A percentile compares a stretch with the other conserved stretches of the same genome.
These are phyloP conservation scores for Begonia masoniana DNA, from an alignment of 306 rosid genomes.

Conservation along the genomic window DNA sequence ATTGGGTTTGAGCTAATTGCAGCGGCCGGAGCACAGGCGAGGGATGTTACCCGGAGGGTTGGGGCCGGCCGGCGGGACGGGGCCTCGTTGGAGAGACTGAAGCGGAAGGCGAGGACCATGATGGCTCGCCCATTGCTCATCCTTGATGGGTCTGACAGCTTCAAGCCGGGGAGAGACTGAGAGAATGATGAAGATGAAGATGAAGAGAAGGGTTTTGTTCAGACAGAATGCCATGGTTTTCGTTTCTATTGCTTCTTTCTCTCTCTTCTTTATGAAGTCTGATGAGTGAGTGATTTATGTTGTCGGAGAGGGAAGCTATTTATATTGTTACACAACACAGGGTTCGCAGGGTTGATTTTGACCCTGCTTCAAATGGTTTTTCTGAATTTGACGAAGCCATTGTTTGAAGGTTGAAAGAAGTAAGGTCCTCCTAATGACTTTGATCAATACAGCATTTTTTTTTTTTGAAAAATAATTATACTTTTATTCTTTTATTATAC, in stretches of 20 bases:
- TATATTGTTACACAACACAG: not conserved
- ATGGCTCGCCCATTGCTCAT: conserved; percentile 20
- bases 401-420: conserved; percentile 18
- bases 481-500: too few relatives aligned
- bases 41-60: conserved; percentile 6
- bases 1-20: not conserved
- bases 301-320: not conserved
- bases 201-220: conserved; percentile 15
- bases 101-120: conserved; percentile 17
- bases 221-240: conserved; percentile 9
- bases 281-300: not conserved
- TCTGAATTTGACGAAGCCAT: conserved; percentile 17
- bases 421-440: too few relatives aligned
- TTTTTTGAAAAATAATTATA: too few relatives aligned
- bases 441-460: too few relatives aligned
- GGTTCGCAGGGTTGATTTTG: not conserved
- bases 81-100: conserved; percentile 30
- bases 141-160: conserved; percentile 25
- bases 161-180: conserved; percentile 20
- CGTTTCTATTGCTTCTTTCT: too few relatives aligned
- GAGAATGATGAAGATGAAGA: conserved; percentile 17
- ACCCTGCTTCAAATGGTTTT: not conserved
- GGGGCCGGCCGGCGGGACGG: not conserved
- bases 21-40: not conserved
- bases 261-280: too few relatives aligned